Evolutionary conservation across 2,329 filamentous ascomycete species (phyloP).

Genomic region (Botrytis tulipae): DNA sequence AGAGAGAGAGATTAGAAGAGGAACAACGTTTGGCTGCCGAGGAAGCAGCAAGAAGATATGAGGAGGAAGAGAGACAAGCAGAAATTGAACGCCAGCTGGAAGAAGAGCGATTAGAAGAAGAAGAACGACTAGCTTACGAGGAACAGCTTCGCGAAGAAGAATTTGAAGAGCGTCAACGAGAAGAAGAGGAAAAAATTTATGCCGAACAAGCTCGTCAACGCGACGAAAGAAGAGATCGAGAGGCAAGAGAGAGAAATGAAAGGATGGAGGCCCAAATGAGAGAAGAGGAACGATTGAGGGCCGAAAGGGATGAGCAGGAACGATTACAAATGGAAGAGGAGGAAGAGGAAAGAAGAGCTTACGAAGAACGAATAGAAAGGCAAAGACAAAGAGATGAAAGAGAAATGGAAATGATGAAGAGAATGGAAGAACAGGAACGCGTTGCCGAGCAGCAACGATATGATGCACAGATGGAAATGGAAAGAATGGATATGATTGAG

Average conservation of each 20-base stretch:
- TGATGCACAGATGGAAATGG: slow-evolving; percentile 15
- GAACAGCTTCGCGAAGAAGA: slow-evolving; percentile 16
- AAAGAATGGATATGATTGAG: slow-evolving; percentile 11
- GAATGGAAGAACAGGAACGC: slow-evolving; percentile 13
- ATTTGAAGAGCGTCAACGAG: slow-evolving; percentile 3
- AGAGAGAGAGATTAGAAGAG: slow-evolving; percentile 5
- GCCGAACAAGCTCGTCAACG: slow-evolving; percentile 15
- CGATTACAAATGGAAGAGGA: slow-evolving; percentile 19
- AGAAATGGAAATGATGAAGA: slow-evolving; percentile 1
- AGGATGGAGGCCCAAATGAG: slow-evolving; percentile 7
- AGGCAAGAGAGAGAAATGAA: slow-evolving; percentile 4
- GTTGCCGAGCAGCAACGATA: slow-evolving; percentile 6
- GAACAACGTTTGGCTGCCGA: slow-evolving; percentile 17
- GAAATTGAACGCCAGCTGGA: slow-evolving; percentile 8
- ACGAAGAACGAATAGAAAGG: slow-evolving; percentile 1
- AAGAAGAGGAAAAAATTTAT: slow-evolving; percentile 16
- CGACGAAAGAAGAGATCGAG: slow-evolving; percentile 7
- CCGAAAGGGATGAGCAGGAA: slow-evolving; percentile 17
- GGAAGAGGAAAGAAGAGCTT: slow-evolving; percentile 17
- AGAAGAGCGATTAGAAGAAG: slow-evolving; percentile 10
- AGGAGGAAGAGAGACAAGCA: slow-evolving; percentile 11
- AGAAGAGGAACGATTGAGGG: slow-evolving; percentile 6
- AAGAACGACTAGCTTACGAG: slow-evolving; percentile 13
- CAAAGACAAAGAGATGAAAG: slow-evolving; percentile 12
- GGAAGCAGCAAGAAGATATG: neutral